phyloP scores from a whole-genome alignment of 1,284 basidiomycete genomes.

The Sporisorium exsertum region DNA sequence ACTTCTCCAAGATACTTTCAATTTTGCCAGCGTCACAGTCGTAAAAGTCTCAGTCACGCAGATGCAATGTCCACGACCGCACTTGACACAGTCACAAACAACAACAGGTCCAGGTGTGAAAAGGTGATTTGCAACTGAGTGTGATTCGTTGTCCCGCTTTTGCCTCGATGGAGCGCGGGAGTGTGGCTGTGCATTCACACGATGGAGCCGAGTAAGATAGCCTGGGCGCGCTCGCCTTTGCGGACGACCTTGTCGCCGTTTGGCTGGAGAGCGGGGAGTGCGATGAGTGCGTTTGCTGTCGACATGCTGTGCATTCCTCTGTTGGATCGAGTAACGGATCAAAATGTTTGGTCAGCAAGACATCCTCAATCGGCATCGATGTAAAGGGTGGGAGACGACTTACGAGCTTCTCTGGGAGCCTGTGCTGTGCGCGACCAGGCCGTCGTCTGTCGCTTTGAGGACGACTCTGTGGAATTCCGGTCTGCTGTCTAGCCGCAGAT shows the following conservation, averaged over 20 bases:
- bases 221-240: constrained; percentile 17
- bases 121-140: too few species aligned
- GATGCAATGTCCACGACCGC: not conserved
- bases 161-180: not conserved
- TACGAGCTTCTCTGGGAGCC: constrained; percentile 54
- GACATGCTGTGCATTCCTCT: constrained; percentile 64
- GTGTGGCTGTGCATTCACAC: constrained; percentile 8
- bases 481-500: constrained; percentile 79
- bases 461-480: constrained; percentile 84
- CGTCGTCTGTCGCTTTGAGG: constrained; percentile 72
- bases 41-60: too few species aligned
- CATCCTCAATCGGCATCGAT: too few species aligned
- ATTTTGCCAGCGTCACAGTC: too few species aligned
- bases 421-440: constrained; percentile 75
- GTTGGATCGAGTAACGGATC: too few species aligned
- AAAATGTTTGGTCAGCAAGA: not conserved
- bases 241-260: not conserved
- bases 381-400: not conserved
- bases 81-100: not conserved
- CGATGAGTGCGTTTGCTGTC: constrained; percentile 60
- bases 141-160: too few species aligned
- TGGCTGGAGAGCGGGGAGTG: constrained; percentile 35
- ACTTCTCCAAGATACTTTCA: too few species aligned
- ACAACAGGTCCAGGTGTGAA: not conserved
- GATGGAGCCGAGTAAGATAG: constrained; percentile 48